Percentiles rank a stretch among this genome's conserved stretches.
These are phyloP conservation scores for Amylostereum chailletii DNA, from an alignment of 1,284 basidiomycete genomes.

Conservation along the genomic window DNA sequence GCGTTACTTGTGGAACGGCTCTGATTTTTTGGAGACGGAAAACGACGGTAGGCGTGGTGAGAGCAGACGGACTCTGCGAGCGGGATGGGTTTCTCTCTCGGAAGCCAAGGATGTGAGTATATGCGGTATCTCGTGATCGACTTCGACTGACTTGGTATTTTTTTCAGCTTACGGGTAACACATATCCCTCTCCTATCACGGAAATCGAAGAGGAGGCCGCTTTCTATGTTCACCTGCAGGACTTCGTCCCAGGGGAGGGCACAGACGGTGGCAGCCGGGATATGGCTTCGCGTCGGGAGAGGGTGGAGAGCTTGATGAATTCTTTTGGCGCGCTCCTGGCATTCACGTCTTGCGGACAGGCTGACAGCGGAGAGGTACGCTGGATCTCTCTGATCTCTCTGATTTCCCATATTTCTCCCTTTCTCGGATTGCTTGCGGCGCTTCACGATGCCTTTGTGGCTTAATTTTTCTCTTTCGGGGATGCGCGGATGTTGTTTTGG, in stretches of 20 bases:
- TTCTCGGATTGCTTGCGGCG: not conserved
- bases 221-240: conserved; percentile 29
- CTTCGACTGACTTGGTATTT: conserved; percentile 1
- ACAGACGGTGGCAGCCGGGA: conserved; percentile 7
- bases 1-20: conserved; percentile 14
- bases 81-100: conserved; percentile 8
- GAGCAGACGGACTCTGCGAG: conserved; percentile 3
- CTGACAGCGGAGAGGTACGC: conserved; percentile 14
- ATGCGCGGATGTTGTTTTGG: not conserved
- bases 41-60: not conserved
- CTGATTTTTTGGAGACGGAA: not conserved
- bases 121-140: conserved; percentile 6
- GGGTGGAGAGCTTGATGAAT: conserved; percentile 14
- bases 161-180: conserved; percentile 29
- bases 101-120: conserved; percentile 12
- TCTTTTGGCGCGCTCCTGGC: conserved; percentile 17
- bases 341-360: conserved; percentile 11
- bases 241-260: not conserved
- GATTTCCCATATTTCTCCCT: not conserved
- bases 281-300: not conserved
- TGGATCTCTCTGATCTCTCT: not conserved
- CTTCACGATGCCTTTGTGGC: too few species aligned
- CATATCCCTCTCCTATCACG: conserved; percentile 24
- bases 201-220: conserved; percentile 30
- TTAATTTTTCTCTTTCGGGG: too few species aligned